Base-by-base conservation (phyloP, 1,284 basidiomycete genomes). In the Ceraceosorus bombacis region DNA sequence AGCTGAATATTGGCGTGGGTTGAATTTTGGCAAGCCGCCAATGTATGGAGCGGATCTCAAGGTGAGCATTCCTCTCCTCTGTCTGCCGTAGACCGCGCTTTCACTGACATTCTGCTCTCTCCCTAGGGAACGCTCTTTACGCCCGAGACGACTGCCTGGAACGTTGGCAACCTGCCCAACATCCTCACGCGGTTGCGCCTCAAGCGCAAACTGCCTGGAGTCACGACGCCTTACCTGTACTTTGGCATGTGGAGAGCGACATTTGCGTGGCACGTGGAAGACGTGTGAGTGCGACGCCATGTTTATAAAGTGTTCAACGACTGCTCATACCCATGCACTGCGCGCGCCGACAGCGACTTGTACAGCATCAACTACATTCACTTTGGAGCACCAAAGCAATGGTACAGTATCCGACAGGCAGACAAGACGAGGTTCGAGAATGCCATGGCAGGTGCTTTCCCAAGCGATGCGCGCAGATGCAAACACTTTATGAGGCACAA, bases 351-450 rank as follows among this genome's bases (percentile, higher is more conserved):
- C 81, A 69, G 27, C 27, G 94, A 97, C 76, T 82, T 98, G 3
- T 95, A 94, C 80, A 94, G 90, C 58, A 98, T 98, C 81, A 98
- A 97, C 79, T 97, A 95, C 76, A 92, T 99, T 64, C 94, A 99
- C 79, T 98, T 97, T 75, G 94, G 94, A 2, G 93, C 94, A 0
- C 93, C 92, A 0, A 98, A 85, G 73, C 82, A 89, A 76, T 99
- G 95, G 94, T 98, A 98, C 78, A 86, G 92, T 0, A 84, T 97
- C 40, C 93, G 93, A 6, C 94, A 97, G 82, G 40, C 85, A 87
- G 67, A 87, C 88, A 5, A 80, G 81, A 59, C 68, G 58, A 69
- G 75, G 12, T 77, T 77, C 65, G 75, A 77, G 61, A 71, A 69
- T n/a, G 68, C 71, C 41, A 73, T 77, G 68, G 69, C 70, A 3